These are phyloP conservation scores for Eutrema salsugineum DNA, from an alignment of 441 rosid species.

Conservation along the genomic window DNA sequence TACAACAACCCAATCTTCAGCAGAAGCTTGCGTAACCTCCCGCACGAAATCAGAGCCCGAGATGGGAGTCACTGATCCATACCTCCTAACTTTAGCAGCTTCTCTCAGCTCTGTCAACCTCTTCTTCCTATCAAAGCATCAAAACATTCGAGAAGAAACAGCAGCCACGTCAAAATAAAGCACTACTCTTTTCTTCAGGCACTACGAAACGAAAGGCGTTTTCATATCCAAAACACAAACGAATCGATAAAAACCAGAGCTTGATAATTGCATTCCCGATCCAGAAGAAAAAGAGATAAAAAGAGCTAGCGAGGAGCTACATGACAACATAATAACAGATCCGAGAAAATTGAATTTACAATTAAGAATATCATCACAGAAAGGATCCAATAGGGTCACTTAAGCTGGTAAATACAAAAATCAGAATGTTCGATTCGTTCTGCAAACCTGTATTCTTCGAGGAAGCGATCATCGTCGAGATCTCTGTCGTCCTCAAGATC, in stretches of 20 bases:
- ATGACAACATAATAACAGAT: conserved; percentile 17
- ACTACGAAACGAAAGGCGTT: neutral
- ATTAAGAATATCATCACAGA: neutral
- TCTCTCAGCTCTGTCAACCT: conserved; percentile 83
- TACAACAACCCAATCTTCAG: conserved; percentile 95
- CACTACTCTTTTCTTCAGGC: neutral
- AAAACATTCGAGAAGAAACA: neutral
- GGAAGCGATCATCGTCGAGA: conserved; percentile 94
- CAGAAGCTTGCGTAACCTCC: conserved; percentile 90
- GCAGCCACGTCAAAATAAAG: neutral
- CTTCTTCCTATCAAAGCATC: conserved; percentile 68
- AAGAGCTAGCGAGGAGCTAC: neutral
- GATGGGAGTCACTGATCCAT: conserved; percentile 80
- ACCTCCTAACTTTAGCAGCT: conserved; percentile 57
- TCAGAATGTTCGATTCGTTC: conserved; percentile 5
- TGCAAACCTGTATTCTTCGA: conserved; percentile 79
- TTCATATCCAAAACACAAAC: neutral
- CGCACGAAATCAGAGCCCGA: conserved; percentile 89
- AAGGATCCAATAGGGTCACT: neutral
- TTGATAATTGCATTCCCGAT: conserved; percentile 1
- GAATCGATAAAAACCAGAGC: neutral
- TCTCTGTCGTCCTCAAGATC: conserved; percentile 77
- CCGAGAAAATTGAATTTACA: neutral
- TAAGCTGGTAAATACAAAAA: neutral
- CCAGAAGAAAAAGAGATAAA: neutral